phyloP scores from a whole-genome alignment of 495 filamentous ascomycete species.

The Letharia columbiana region DNA sequence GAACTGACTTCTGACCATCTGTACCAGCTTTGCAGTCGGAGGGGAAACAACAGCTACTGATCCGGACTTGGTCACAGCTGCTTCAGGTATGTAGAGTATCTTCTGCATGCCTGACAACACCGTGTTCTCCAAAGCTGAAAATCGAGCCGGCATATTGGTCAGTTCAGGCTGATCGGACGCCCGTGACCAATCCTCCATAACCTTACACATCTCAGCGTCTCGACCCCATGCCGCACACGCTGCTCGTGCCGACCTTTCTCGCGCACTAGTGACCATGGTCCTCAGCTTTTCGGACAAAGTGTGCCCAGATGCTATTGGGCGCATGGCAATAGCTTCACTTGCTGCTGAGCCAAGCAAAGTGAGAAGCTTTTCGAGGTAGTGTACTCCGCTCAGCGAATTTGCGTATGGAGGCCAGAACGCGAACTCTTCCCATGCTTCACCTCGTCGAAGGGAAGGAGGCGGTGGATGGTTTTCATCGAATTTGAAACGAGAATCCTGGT shows the following conservation, averaged over 20 bases:
- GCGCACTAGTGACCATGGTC: constrained; percentile 60
- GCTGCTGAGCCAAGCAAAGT: constrained; percentile 74
- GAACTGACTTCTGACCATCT: constrained; percentile 79
- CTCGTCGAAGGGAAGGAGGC: constrained; percentile 63
- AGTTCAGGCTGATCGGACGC: constrained; percentile 68
- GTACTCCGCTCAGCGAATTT: constrained; percentile 78
- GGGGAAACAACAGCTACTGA: constrained; percentile 68
- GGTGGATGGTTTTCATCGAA: constrained; percentile 69
- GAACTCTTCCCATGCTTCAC: constrained; percentile 84
- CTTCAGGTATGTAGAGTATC: constrained; percentile 82
- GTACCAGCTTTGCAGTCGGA: constrained; percentile 72
- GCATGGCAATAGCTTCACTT: constrained; percentile 71
- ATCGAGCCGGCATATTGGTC: constrained; percentile 81
- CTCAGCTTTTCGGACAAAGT: constrained; percentile 57
- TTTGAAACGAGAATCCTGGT: constrained; percentile 62
- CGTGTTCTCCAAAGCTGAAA: constrained; percentile 68
- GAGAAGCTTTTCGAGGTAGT: constrained; percentile 77
- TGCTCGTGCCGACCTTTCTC: constrained; percentile 74
- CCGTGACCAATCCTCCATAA: constrained; percentile 85
- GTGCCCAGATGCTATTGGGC: constrained; percentile 50
- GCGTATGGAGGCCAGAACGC: constrained; percentile 94
- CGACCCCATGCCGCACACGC: constrained; percentile 78
- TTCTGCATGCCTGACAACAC: constrained; percentile 80
- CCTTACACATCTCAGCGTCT: constrained; percentile 81
- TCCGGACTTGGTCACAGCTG: constrained; percentile 55